A percentile compares a stretch with the other conserved stretches of the same genome.
These are phyloP conservation scores for Biscogniauxia mediterranea DNA, from an alignment of 2,329 filamentous ascomycete genomes.

Conservation along the genomic window DNA sequence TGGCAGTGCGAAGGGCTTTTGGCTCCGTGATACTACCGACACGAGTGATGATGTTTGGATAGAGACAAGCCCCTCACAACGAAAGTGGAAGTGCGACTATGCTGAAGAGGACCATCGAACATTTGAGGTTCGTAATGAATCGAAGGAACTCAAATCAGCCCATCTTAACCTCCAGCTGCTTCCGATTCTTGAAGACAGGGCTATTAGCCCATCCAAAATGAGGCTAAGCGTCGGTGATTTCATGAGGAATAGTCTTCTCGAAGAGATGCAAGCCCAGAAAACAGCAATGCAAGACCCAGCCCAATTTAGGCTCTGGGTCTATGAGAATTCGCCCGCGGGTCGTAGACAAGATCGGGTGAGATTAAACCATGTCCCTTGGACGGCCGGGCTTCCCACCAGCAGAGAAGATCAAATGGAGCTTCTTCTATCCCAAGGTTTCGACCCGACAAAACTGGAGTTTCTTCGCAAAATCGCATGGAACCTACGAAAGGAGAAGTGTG, in stretches of 20 bases:
- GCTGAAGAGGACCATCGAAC: slow-evolving; percentile 52
- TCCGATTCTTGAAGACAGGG: slow-evolving; percentile 62
- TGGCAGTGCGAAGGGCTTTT: slow-evolving; percentile 73
- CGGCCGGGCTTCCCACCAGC: slow-evolving; percentile 49
- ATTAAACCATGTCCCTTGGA: slow-evolving; percentile 40
- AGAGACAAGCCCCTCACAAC: slow-evolving; percentile 63
- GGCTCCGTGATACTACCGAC: slow-evolving; percentile 59
- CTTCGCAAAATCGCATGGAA: slow-evolving; percentile 47
- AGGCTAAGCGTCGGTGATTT: slow-evolving; percentile 46
- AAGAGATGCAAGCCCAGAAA: slow-evolving; percentile 52
- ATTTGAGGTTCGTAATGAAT: slow-evolving; percentile 60
- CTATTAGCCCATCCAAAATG: slow-evolving; percentile 46
- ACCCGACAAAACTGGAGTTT: slow-evolving; percentile 45
- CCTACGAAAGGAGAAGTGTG: slow-evolving; percentile 51
- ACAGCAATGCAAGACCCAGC: slow-evolving; percentile 49
- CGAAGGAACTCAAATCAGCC: slow-evolving; percentile 48
- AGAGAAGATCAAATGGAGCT: slow-evolving; percentile 52
- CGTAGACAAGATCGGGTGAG: slow-evolving; percentile 38
- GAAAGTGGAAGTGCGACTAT: slow-evolving; percentile 61
- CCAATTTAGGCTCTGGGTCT: slow-evolving; percentile 54
- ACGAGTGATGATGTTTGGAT: slow-evolving; percentile 58
- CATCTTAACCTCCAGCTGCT: slow-evolving; percentile 67
- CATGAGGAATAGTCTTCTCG: slow-evolving; percentile 48
- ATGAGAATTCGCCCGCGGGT: slow-evolving; percentile 34
- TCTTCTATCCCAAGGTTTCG: slow-evolving; percentile 61